Evolutionary conservation across 805 yeast genomes (phyloP).

Genomic region (Candida loeiensis): DNA sequence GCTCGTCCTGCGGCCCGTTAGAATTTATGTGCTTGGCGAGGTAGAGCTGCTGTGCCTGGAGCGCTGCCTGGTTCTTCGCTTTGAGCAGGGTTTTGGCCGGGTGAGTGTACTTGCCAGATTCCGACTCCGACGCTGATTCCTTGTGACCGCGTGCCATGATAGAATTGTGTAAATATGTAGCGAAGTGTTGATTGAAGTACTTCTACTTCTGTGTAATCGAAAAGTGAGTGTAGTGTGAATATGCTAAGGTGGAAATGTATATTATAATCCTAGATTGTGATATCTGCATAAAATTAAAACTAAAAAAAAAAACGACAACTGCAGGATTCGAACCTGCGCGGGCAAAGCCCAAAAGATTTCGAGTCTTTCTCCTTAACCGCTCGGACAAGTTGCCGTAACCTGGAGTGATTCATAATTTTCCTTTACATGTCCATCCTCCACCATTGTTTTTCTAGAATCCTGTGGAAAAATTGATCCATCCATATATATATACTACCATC

Average conservation of each 20-base stretch:
- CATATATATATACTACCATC: not conserved
- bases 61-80: slow-evolving; percentile 57
- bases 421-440: too few relatives aligned
- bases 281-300: not conserved
- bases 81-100: slow-evolving; percentile 47
- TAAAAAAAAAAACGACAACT: slow-evolving; percentile 13
- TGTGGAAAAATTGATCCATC: slow-evolving; percentile 3
- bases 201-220: too few relatives aligned
- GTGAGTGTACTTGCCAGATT: slow-evolving; percentile 14
- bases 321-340: slow-evolving; percentile 18
- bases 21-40: slow-evolving; percentile 66
- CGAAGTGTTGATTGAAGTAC: too few relatives aligned
- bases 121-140: slow-evolving; percentile 40
- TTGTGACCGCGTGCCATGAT: slow-evolving; percentile 15
- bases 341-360: slow-evolving; percentile 16
- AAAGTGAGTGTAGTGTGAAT: too few relatives aligned
- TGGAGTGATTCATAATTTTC: not conserved
- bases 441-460: slow-evolving; percentile 11
- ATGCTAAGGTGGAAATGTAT: too few relatives aligned
- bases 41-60: slow-evolving; percentile 67
- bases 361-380: slow-evolving; percentile 16
- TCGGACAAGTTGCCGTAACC: slow-evolving; percentile 15
- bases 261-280: not conserved
- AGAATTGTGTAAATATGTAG: too few relatives aligned
- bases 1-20: slow-evolving; percentile 64